Evolutionary conservation across 768 basidiomycete species (phyloP), one percentile per base, ranked within the genome.

Genomic region (Ramaria rubella): DNA sequence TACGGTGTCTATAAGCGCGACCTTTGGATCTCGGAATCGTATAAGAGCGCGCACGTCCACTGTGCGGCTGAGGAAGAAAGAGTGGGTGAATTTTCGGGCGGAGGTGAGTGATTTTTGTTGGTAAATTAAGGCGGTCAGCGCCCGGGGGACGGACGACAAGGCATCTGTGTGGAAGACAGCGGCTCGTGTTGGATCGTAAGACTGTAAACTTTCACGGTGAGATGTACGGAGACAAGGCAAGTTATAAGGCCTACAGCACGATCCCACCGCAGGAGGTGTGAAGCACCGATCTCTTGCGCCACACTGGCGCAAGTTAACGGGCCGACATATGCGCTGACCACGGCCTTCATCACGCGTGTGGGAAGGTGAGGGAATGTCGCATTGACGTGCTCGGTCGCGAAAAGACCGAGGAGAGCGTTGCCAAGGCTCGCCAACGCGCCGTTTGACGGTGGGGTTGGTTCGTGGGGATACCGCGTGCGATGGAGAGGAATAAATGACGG

Each of bases 321-420:
- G 14, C 95, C 95, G 30, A 94, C 94, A 69, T 91, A 90, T 53
- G 93, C 90, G 40, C 90, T 93, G 57, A 95, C 82, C 14, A 90
- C 93, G 5, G 90, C 88, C 72, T 96, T 94, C 62, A 91, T 72
- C 23, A 93, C 93, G 54, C 90, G 84, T 21, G 91, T 93, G 1
- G 95, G 95, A 26, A 98, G 79, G 65, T 94, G 86, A 0, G 95
- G 95, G 69, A 87, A 97, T 44, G 82, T 77, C 12, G 84, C 76
- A 55, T 87, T 78, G 38, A 96, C 72, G 67, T 86, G 83, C 71
- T 98, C 94, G 2, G 90, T 72, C 8, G 91, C 87, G 67, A 96
- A 94, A 29, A 96, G 77, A 53, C 94, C 94, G 73, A 96, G 81
- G 56, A 96, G 78, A 0, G 89, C 78, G 74, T 96, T 96, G 38